Base-by-base conservation (phyloP, 2,329 filamentous ascomycete genomes). In the Fusarium cyanostomum region DNA sequence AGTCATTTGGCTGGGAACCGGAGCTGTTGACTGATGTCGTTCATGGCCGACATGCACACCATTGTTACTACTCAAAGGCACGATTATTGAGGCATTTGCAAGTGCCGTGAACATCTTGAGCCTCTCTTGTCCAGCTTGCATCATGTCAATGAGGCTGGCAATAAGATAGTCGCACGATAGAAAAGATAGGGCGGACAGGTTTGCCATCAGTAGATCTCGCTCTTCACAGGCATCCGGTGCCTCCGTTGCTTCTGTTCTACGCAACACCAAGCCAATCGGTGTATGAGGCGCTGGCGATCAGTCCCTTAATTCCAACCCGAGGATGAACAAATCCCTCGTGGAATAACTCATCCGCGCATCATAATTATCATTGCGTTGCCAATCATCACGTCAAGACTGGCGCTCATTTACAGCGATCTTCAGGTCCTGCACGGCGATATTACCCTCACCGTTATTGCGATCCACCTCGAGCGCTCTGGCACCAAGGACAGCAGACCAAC, bases 241-340 rank as follows among this genome's bases (percentile, higher is more conserved):
- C 50, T 46, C 27, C 21, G 18, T 30, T 24, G 38, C 46, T 62
- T 52, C 41, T 49, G 48, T 39, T 61, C 46, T 50, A 31, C 51
- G 58, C 26, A 39, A 35, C 35, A 41, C 5, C 31, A 31, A 48
- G 33, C 18, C 31, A n/a, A 34, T 34, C 45, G 33, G 41, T 49
- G 30, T 37, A 45, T 45, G 49, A 66, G 58, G 54, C 59, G 62
- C 50, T 31, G 43, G 46, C 48, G 45, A 65, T 66, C 62, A 41
- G 44, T 52, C 38, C 42, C 38, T 52, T 64, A 31, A 41, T 50
- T 34, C 37, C 16, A n/a, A n/a, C 30, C 21, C 6, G 21, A 37
- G 24, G 13, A 31, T 41, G 28, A 21, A 13, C 44, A 24, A 28
- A 13, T 39, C 43, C 24, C 28, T 42, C 35, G 35, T 21, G 48